phyloP scores from a whole-genome alignment of 108 stramenopile genomes.

The Asterionellopsis glacialis region DNA sequence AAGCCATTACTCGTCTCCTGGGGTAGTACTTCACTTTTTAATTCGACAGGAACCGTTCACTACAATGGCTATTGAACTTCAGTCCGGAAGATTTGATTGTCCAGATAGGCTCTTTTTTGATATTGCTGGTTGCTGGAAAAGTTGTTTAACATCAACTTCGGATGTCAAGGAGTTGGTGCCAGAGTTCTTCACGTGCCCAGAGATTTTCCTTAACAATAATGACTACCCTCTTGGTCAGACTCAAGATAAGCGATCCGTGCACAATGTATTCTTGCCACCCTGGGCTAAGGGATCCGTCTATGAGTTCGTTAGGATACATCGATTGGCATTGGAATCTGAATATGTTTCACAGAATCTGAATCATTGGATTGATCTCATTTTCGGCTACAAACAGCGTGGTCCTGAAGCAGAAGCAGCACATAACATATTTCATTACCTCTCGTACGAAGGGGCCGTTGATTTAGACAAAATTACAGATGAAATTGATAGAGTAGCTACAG shows the following conservation, averaged over 20 bases:
- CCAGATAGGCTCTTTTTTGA: constrained; percentile 93
- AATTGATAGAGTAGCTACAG: constrained; percentile 72
- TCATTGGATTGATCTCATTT: constrained; percentile 96
- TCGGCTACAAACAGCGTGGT: constrained; percentile 94
- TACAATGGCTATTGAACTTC: constrained; percentile 83
- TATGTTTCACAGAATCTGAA: constrained; percentile 87
- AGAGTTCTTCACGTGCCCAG: constrained; percentile 88
- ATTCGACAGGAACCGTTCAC: constrained; percentile 87
- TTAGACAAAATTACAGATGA: constrained; percentile 90
- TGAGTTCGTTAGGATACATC: constrained; percentile 90
- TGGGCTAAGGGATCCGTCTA: constrained; percentile 92
- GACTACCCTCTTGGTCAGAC: constrained; percentile 83
- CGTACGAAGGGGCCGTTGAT: constrained; percentile 97
- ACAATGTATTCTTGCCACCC: constrained; percentile 91
- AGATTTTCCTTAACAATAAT: constrained; percentile 86
- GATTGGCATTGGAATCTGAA: constrained; percentile 91
- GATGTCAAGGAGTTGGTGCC: constrained; percentile 95
- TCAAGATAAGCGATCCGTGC: constrained; percentile 64
- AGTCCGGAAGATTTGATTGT: constrained; percentile 93
- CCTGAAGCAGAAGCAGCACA: constrained; percentile 71
- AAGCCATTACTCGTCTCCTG: constrained; percentile 93
- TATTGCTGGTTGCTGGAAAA: constrained; percentile 63
- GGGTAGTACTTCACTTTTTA: constrained; percentile 80
- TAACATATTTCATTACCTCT: constrained; percentile 95
- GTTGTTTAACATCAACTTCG: constrained; percentile 68